Conservation (phyloP, 2,329 filamentous ascomycete genomes). For the Drechslerella stenobrocha region DNA sequence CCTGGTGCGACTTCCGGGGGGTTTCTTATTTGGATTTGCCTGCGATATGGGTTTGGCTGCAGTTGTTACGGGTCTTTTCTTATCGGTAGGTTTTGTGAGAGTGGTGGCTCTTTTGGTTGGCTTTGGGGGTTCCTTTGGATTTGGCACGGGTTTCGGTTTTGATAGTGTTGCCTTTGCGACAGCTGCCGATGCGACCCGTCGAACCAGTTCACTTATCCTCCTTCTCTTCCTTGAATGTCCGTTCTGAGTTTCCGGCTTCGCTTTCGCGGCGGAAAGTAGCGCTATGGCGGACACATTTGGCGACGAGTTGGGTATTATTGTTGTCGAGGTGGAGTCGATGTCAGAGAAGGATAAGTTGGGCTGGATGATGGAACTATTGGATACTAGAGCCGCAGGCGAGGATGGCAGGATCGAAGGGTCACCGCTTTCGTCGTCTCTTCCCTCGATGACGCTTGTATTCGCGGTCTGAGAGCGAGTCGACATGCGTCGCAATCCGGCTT, state of each 20-base stretch:
- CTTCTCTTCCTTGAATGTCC: slow-evolving; percentile 26
- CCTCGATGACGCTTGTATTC: neutral
- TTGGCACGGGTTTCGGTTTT: slow-evolving; percentile 11
- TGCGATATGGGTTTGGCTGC: slow-evolving; percentile 8
- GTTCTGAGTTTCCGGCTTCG: neutral
- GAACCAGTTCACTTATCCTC: slow-evolving; percentile 35
- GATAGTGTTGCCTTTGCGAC: slow-evolving; percentile 9
- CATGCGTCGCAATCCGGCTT: slow-evolving; percentile 12
- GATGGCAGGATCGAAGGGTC: neutral
- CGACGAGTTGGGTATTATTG: slow-evolving; percentile 30
- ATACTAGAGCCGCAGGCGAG: slow-evolving; percentile 11
- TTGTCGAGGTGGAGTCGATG: slow-evolving; percentile 36
- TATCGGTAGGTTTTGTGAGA: slow-evolving; percentile 13
- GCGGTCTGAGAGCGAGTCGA: slow-evolving; percentile 32
- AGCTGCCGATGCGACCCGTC: slow-evolving; percentile 19
- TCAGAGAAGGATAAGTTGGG: slow-evolving; percentile 28
- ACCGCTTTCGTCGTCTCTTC: neutral
- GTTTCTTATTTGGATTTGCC: neutral
- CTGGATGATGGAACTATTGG: slow-evolving; percentile 34
- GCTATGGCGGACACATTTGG: slow-evolving; percentile 33
- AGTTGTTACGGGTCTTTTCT: slow-evolving; percentile 13
- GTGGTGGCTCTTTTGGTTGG: neutral
- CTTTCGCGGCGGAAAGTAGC: neutral
- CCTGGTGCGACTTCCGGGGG: neutral
- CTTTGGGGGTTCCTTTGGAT: neutral